Conservation (phyloP, 257 asterid genomes). For the Solanum bulbocastanum region DNA sequence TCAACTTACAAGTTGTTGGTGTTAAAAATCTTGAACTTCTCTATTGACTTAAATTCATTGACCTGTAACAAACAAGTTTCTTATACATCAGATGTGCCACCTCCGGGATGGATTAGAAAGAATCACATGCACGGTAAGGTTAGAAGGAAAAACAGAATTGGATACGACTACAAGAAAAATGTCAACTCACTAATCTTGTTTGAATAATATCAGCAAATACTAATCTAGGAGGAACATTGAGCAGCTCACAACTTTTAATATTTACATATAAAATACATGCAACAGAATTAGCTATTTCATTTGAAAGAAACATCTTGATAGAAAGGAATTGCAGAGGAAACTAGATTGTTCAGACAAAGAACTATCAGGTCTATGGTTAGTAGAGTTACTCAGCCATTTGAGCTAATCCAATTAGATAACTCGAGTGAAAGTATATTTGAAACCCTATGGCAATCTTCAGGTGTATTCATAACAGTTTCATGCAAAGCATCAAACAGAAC, state of each 20-base stretch:
- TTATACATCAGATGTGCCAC: neutral
- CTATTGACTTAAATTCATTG: conserved; percentile 88
- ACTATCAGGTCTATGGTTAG: neutral
- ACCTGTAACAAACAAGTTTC: conserved; percentile 40
- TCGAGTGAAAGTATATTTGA: neutral
- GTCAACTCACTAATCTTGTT: neutral
- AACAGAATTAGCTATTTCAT: neutral
- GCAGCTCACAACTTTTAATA: neutral
- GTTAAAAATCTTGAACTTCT: conserved; percentile 96
- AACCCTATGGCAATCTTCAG: neutral
- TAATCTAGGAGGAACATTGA: neutral
- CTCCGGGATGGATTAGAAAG: neutral
- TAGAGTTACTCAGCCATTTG: neutral
- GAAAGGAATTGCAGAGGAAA: neutral
- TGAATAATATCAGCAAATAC: neutral
- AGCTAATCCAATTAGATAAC: neutral
- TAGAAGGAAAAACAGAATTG: neutral
- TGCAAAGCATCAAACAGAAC: neutral
- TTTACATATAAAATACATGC: neutral
- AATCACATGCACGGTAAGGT: neutral
- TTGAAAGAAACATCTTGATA: neutral
- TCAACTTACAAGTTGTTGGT: conserved; percentile 92
- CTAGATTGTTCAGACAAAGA: neutral
- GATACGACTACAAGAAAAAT: neutral
- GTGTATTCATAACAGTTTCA: neutral